Evolutionary conservation across 164 flowering plant genomes (phyloP).

Genomic region (Protea cynaroides): DNA sequence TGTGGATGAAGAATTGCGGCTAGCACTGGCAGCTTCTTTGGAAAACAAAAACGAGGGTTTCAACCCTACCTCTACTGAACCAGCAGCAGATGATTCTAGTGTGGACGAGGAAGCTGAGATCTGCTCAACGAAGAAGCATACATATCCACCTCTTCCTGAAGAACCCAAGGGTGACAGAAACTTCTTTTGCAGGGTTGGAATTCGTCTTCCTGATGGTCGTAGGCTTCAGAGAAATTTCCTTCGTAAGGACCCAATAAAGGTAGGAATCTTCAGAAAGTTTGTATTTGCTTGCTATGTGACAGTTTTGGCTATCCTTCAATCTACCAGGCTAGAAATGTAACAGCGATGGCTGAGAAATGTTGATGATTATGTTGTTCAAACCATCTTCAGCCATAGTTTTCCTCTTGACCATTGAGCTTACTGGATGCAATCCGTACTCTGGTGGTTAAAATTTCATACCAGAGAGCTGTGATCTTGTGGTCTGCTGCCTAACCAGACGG

Average conservation of each 20-base stretch:
- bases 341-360: no score
- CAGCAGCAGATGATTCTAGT: neutral
- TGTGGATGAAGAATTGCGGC: conserved; percentile 47
- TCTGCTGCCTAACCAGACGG: no score
- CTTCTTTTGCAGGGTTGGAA: conserved; percentile 81
- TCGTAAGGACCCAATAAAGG: conserved; percentile 83
- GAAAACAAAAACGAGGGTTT: conserved; percentile 31
- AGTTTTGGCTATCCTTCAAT: no score
- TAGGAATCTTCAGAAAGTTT: conserved; percentile 11
- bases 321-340: no score
- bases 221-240: conserved; percentile 82
- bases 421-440: no score
- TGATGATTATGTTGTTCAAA: no score
- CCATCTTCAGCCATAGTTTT: no score
- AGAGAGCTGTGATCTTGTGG: no score
- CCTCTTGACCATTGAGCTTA: no score
- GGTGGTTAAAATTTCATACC: no score
- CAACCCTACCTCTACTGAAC: conserved; percentile 7
- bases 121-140: conserved; percentile 21
- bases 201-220: conserved; percentile 93
- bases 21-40: conserved; percentile 59
- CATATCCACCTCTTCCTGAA: conserved; percentile 80
- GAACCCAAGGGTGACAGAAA: conserved; percentile 78
- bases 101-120: conserved; percentile 28
- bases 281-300: no score